These are phyloP conservation scores for Cryphonectria nitschkei DNA, from an alignment of 2,329 filamentous ascomycete species.

Conservation along the genomic window DNA sequence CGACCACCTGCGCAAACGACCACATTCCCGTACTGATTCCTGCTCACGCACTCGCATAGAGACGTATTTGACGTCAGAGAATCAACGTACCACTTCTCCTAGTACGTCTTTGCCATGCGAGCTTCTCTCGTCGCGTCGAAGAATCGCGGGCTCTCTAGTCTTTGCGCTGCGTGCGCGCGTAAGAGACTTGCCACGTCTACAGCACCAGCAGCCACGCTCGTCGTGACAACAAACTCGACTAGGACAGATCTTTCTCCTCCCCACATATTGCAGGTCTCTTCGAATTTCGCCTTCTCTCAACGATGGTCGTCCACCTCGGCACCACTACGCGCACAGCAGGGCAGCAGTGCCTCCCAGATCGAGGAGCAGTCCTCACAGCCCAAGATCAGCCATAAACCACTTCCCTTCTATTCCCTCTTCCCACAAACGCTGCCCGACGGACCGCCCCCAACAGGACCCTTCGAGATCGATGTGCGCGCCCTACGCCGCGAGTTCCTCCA, in stretches of 20 bases:
- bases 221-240: not conserved
- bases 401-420: conserved; percentile 80
- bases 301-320: conserved; percentile 21
- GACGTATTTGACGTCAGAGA: not conserved
- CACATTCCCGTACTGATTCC: not conserved
- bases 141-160: conserved; percentile 13
- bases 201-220: not conserved
- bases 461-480: conserved; percentile 69
- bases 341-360: not conserved
- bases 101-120: not conserved
- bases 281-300: not conserved
- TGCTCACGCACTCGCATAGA: not conserved
- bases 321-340: not conserved
- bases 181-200: not conserved
- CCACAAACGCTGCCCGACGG: conserved; percentile 75
- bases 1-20: not conserved
- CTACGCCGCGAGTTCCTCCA: conserved; percentile 85
- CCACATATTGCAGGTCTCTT: no score
- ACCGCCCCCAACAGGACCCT: conserved; percentile 76
- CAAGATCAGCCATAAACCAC: conserved; percentile 20
- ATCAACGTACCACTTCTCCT: not conserved
- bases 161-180: conserved; percentile 21
- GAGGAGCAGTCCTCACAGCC: not conserved
- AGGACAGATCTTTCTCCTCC: not conserved
- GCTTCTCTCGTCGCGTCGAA: not conserved